Evolutionary conservation across 208 protist species (phyloP).

Genomic region (Tritrichomonas musculus): DNA sequence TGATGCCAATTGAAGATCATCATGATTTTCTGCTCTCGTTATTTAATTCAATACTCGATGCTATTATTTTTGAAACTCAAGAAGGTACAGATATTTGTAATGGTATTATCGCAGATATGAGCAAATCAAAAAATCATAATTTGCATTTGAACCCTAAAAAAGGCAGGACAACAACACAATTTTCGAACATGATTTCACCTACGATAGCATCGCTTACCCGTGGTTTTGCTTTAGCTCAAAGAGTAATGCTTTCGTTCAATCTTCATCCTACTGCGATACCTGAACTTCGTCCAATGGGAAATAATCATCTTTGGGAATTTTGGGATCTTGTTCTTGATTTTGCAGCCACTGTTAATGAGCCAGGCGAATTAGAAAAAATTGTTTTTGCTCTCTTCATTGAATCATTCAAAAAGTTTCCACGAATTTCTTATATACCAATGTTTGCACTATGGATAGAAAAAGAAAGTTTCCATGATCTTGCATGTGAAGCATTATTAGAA

Average conservation of each 20-base stretch:
- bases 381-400: background rate
- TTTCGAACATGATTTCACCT: too few relatives aligned
- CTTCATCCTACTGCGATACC: background rate
- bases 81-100: too few relatives aligned
- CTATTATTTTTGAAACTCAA: background rate
- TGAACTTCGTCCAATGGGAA: background rate
- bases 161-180: too few relatives aligned
- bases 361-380: too few relatives aligned
- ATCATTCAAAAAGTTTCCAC: background rate
- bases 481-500: too few relatives aligned
- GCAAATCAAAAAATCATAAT: too few relatives aligned
- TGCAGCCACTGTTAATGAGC: background rate
- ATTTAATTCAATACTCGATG: background rate
- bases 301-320: background rate
- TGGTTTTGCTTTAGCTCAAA: background rate
- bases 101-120: too few relatives aligned
- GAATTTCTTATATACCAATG: background rate
- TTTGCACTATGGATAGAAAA: too few relatives aligned
- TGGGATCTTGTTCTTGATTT: background rate
- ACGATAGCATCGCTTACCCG: background rate
- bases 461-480: too few relatives aligned
- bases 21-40: background rate
- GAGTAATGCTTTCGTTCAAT: conserved; percentile 7
- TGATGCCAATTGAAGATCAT: background rate
- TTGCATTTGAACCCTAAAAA: background rate